Percentiles rank a stretch among this genome's conserved stretches.
phyloP scores from a whole-genome alignment of 805 yeast species.

The Starmerella stigmatis region DNA sequence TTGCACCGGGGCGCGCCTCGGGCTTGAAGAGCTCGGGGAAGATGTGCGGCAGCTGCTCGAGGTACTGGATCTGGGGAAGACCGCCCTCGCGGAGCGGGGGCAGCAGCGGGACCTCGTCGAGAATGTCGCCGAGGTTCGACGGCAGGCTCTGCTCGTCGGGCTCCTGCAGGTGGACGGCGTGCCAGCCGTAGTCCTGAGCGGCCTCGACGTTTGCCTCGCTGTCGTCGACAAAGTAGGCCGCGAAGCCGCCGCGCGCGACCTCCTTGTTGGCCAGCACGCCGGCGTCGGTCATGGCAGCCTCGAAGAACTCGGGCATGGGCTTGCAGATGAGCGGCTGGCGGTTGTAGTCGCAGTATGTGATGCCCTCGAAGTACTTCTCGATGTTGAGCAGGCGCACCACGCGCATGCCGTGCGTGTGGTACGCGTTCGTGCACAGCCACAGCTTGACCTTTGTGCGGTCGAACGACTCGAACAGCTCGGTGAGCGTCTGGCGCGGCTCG shows the following conservation, averaged over 20 bases:
- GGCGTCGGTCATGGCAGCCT: slow-evolving; percentile 47
- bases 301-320: slow-evolving; percentile 68
- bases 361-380: slow-evolving; percentile 90
- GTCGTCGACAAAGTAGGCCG: slow-evolving; percentile 70
- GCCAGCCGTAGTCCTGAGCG: slow-evolving; percentile 63
- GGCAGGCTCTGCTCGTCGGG: slow-evolving; percentile 40
- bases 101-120: slow-evolving; percentile 49
- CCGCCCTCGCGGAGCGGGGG: slow-evolving; percentile 31
- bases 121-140: slow-evolving; percentile 39
- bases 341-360: slow-evolving; percentile 80
- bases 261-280: slow-evolving; percentile 36
- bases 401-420: slow-evolving; percentile 76
- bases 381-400: slow-evolving; percentile 71
- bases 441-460: slow-evolving; percentile 50
- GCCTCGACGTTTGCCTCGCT: slow-evolving; percentile 68
- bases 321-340: slow-evolving; percentile 63
- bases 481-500: slow-evolving; percentile 38
- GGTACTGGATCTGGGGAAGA: slow-evolving; percentile 45
- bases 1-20: not conserved
- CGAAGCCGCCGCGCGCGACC: slow-evolving; percentile 1
- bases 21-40: slow-evolving; percentile 41
- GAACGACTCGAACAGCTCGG: slow-evolving; percentile 28
- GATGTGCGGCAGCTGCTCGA: slow-evolving; percentile 45
- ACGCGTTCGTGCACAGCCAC: slow-evolving; percentile 94
- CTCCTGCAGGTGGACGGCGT: slow-evolving; percentile 66